Evolutionary conservation across 148 eudicot genomes (phyloP), one percentile per base, ranked within the genome.

Genomic region (Silene uniflora): DNA sequence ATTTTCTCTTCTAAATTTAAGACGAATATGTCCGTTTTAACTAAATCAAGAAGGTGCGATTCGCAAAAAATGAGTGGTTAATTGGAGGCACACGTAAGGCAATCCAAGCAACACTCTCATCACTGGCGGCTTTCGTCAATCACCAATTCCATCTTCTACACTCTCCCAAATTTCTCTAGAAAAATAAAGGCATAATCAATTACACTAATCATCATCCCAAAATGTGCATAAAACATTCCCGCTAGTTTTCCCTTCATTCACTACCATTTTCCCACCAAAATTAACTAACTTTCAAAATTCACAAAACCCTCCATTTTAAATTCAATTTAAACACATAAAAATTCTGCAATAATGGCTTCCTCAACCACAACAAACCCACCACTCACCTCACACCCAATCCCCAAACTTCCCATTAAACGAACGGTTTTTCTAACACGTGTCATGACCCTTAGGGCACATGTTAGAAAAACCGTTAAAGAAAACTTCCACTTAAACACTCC

Each of bases 361-460:
- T 23, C 83, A 23, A 25, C 63, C 11, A 39, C 44, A 39, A 67
- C 85, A 17, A 88, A 84, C 71, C 75, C 86, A 23, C 44, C 86
- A 23, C 89, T 89, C 18, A 86, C 88, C 58, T 87, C 91, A 42
- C 81, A 88, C 23, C 85, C 87, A 69, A 82, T 88, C 3, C 86
- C 89, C 60, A 85, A 85, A 82, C 79, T 86, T 47, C 27, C 80
- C n/a, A 82, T 60, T 19, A 60, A 62, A 24, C 75, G 76, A 65
- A 86, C 44, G 4, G 78, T 78, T 69, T 54, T 81, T 78, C 14
- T 80, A 3, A 62, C 44, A 7, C 44, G 44, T 90, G 16, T 75
- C 89, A 10, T 80, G 85, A 81, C 79, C 93, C 25, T 55, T 80
- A 9, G 13, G 5, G 35, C 35, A 32, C 35, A 32, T 32, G 35